Evolutionary conservation across 1,284 basidiomycete genomes (phyloP).

Genomic region (Ceraceosorus bombacis): DNA sequence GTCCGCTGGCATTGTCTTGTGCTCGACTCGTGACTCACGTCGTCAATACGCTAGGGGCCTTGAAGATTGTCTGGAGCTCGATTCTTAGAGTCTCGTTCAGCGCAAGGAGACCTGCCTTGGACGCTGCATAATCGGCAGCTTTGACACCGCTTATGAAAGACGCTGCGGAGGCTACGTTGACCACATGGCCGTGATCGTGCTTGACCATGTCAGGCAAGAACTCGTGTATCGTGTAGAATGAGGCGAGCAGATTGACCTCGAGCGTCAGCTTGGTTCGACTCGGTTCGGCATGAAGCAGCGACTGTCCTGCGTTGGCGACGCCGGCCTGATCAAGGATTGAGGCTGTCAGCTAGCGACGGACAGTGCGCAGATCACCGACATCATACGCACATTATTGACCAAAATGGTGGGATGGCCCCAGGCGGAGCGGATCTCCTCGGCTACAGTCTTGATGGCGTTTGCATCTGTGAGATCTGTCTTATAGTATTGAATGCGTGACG

Average conservation of each 20-base stretch:
- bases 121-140: not conserved
- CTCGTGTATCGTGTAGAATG: not conserved
- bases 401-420: conserved; percentile 11
- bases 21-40: not conserved
- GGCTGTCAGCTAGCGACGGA: not conserved
- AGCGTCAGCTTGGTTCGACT: not conserved
- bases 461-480: conserved; percentile 31
- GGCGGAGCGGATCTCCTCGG: conserved; percentile 18
- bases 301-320: not conserved
- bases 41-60: not conserved
- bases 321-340: not conserved
- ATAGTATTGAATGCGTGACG: conserved; percentile 25
- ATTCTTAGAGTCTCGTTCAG: not conserved
- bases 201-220: not conserved
- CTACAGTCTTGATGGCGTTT: conserved; percentile 23
- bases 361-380: not conserved
- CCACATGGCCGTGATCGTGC: not conserved
- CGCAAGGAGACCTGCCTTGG: not conserved
- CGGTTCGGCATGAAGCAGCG: not conserved
- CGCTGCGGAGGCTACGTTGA: not conserved
- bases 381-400: not conserved
- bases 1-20: too few species aligned
- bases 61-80: not conserved
- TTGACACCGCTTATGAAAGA: not conserved
- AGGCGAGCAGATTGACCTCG: not conserved